Base-by-base conservation (phyloP, 2,329 filamentous ascomycete genomes). In the Epichloe scottii region DNA sequence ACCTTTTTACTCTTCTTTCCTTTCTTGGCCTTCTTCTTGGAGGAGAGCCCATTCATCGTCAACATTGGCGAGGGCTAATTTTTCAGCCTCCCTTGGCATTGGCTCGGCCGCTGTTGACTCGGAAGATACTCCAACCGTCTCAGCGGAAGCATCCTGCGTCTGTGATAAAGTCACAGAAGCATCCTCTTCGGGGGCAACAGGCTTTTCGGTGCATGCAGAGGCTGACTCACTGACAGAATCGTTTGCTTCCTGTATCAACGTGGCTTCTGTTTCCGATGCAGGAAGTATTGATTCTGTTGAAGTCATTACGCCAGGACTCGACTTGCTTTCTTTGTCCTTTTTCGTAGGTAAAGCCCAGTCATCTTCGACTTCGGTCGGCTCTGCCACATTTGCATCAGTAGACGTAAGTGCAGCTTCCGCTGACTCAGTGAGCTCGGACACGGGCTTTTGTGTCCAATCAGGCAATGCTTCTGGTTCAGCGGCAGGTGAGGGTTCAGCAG, bases 1-100 rank as follows among this genome's bases (percentile, higher is more conserved):
- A 8, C 35, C 12, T 37, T n/a, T 26, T 50, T 47, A 23, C 50
- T 17, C 12, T 54, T 48, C 44, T 50, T 54, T 19, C 39, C 41
- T 14, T 54, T 50, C 42, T 54, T 52, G 15, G 23, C 26, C 19
- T 48, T 53, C 12, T 49, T 50, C 40, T 49, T 44, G n/a, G 35
- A 46, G 4, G 41, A 23, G 46, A 23, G 37, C 46, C 46, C 58
- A 46, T 15, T 38, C 40, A 8, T 52, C 45, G 45, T 44, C 41
- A 15, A 39, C 21, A 12, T 46, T 30, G 2, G 26, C 15, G 0
- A 39, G 14, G 37, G 34, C 14, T 42, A 45, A 10, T 19, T n/a
- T n/a, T 38, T 47, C 41, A 19, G 52, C 14, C 26, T 38, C 35
- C 14, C 37, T 15, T 7, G 35, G n/a, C 6, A 8, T 10, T 10